phyloP scores from a whole-genome alignment of 257 asterid species.

The Nicotiana otophora region DNA sequence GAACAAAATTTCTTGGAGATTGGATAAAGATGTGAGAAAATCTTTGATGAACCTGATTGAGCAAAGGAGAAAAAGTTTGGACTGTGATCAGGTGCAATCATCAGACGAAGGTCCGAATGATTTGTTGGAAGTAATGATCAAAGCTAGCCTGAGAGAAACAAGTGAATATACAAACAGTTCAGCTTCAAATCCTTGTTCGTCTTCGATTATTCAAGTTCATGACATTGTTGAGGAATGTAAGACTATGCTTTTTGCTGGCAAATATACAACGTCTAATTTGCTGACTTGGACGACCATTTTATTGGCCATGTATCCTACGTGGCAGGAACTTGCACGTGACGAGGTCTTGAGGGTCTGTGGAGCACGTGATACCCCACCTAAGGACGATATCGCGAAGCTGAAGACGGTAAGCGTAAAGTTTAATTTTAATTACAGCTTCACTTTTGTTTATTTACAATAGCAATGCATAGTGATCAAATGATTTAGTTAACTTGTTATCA shows the following conservation, averaged over 20 bases:
- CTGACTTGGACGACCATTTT: constrained; percentile 88
- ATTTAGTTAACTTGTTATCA: too few species aligned
- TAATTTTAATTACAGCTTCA: not conserved
- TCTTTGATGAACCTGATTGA: constrained; percentile 59
- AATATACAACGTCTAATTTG: constrained; percentile 75
- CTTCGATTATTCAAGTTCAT: constrained; percentile 28
- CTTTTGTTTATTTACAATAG: too few species aligned
- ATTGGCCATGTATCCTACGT: constrained; percentile 84
- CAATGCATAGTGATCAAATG: too few species aligned
- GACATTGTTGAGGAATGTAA: constrained; percentile 96
- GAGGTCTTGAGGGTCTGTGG: constrained; percentile 84
- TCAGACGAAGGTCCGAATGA: constrained; percentile 66
- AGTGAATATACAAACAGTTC: not conserved
- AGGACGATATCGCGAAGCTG: constrained; percentile 67
- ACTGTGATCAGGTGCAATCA: constrained; percentile 15
- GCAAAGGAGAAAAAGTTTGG: constrained; percentile 25
- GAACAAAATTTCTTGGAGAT: constrained; percentile 76
- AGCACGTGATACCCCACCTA: constrained; percentile 67
- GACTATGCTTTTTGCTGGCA: constrained; percentile 86
- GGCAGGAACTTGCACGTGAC: constrained; percentile 99
- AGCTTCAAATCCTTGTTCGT: not conserved
- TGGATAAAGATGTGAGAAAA: constrained; percentile 75
- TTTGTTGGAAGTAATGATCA: constrained; percentile 76
- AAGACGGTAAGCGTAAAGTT: constrained; percentile 51
- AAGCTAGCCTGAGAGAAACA: constrained; percentile 33